Conservation (phyloP, 2,329 filamentous ascomycete genomes). For the Drechslera avenae region DNA sequence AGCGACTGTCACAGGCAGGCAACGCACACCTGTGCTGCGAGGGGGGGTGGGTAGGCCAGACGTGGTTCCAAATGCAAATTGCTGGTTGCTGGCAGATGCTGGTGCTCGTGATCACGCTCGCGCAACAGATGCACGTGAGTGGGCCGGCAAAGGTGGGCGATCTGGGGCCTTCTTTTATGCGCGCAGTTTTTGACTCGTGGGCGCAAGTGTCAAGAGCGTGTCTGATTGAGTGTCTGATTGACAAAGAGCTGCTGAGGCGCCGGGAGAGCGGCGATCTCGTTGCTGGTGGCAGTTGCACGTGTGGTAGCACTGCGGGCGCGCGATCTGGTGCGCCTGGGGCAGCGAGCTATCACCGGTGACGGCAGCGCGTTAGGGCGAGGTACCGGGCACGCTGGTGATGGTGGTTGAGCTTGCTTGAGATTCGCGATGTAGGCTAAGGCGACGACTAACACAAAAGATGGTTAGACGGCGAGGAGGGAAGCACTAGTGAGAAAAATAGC, state of each 20-base stretch:
- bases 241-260: conserved; percentile 13
- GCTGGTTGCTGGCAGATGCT: not conserved
- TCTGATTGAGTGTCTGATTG: conserved; percentile 13
- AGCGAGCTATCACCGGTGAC: conserved; percentile 28
- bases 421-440: conserved; percentile 46
- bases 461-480: conserved; percentile 41
- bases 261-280: conserved; percentile 23
- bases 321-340: conserved; percentile 27
- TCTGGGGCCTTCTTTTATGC: conserved; percentile 20
- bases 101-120: too few relatives aligned
- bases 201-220: conserved; percentile 12
- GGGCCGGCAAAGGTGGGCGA: conserved; percentile 15
- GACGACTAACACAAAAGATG: conserved; percentile 30
- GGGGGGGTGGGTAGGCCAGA: too few relatives aligned
- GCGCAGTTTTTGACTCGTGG: conserved; percentile 24
- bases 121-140: conserved; percentile 9
- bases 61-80: too few relatives aligned
- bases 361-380: conserved; percentile 37
- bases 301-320: conserved; percentile 38
- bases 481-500: conserved; percentile 27
- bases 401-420: conserved; percentile 38
- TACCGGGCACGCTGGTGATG: conserved; percentile 26
- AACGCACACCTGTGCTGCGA: not conserved
- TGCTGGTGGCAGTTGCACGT: conserved; percentile 39
- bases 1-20: conserved; percentile 2